These are phyloP conservation scores for Colletotrichum sojae DNA, from an alignment of 2,329 filamentous ascomycete species.

Conservation along the genomic window DNA sequence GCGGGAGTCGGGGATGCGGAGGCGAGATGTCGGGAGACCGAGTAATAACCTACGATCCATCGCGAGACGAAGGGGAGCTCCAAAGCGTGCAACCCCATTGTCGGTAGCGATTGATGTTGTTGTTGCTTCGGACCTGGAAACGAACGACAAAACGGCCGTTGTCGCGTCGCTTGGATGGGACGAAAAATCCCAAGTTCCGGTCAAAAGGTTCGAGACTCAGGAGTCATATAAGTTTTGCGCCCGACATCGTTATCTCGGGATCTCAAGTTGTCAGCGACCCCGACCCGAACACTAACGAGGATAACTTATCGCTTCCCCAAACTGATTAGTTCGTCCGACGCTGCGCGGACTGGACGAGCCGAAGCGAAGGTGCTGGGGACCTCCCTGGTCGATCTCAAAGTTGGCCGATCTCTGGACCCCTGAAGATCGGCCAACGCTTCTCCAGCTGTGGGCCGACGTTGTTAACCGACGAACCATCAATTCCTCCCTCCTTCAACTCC, in stretches of 20 bases:
- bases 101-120: background rate
- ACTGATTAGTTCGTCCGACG: background rate
- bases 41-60: conserved; percentile 48
- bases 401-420: conserved; percentile 16
- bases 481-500: background rate
- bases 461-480: background rate
- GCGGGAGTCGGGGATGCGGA: background rate
- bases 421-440: conserved; percentile 25
- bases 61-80: conserved; percentile 50
- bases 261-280: background rate
- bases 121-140: background rate
- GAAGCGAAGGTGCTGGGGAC: background rate
- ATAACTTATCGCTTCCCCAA: conserved; percentile 27
- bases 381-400: background rate
- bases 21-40: background rate
- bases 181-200: background rate
- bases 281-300: conserved; percentile 5
- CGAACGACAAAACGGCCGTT: background rate
- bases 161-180: no score
- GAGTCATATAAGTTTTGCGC: conserved; percentile 16
- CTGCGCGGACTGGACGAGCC: background rate
- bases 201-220: background rate
- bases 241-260: conserved; percentile 25
- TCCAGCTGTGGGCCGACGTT: background rate
- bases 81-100: conserved; percentile 45